Evolutionary conservation across 2,329 filamentous ascomycete genomes (phyloP), one percentile per base, ranked within the genome.

Genomic region (Phaeophleospora eucalypticola): DNA sequence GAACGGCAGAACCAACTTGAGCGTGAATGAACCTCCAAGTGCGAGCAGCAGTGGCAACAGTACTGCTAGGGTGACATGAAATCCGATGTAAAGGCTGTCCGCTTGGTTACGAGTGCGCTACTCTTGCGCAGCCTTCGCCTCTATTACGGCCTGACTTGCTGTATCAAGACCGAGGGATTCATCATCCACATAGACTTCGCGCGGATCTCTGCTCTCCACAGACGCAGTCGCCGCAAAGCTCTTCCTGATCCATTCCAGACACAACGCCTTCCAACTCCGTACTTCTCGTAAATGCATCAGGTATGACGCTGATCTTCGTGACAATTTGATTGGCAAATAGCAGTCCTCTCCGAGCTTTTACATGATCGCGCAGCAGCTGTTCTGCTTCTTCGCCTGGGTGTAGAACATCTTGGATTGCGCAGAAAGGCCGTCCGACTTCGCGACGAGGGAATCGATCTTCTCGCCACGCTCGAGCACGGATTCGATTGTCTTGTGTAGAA

Each of bases 381-480:
- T 81, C 64, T 81, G 78, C 67, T 81, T 80, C 69, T 81, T 80
- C 18, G 78, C 78, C 68, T 80, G 77, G 35, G 78, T 89, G 70
- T 97, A 97, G 69, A 98, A 98, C 86, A 94, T 91, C 79, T 95
- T 97, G 74, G 89, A 95, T 76, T 93, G 87, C 41, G 82, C 81
- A 70, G 88, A 95, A 63, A 98, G 71, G 10, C 84, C 88, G 61
- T 95, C 89, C 63, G 88, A 95, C 81, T 97, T 97, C 55, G 84
- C 84, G 37, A 97, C 91, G 59, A 98, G 72, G 61, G 86, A 87
- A 65, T 97, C 91, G 58, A 98, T 89, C 79, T 96, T 97, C 81
- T 97, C 82, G 94, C 90, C 93, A 52, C 93, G 81, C 75, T 96
- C 85, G 63, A 96, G 70, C 39, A 85, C 83, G 62, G 82, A 87